Base-by-base conservation (phyloP, 2,329 filamentous ascomycete genomes). In the Calycina herbarum region DNA sequence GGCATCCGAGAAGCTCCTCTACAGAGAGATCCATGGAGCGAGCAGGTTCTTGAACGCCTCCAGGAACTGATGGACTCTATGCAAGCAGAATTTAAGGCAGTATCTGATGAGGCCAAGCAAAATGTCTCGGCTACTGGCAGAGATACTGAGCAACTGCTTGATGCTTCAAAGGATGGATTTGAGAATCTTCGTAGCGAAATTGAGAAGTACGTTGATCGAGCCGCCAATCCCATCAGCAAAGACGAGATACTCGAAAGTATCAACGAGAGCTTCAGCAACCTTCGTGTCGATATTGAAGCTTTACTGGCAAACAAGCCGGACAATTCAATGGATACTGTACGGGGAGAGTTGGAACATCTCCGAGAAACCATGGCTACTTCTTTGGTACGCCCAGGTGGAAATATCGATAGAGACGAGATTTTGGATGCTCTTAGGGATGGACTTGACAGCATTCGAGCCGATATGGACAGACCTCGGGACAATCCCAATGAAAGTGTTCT, bases 111-210 rank as follows among this genome's bases (percentile, higher is more conserved):
- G 72, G 83, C 86, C 11, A 93, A 94, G 76, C 86, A 94, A 72
- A 94, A 93, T 71, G 89, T 92, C 24, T 87, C 91, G 2, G 89
- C 90, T 68, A 92, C 88, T 71, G 92, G 90, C 51, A 85, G 88
- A 65, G 92, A 95, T 75, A 94, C 93, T 0, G 93, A 97, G 76
- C 92, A 97, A 76, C 88, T 96, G 13, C 82, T 97, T 4, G 92
- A 95, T 76, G 91, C 93, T 0, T 89, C 96, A 56, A 94, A 93
- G 71, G 92, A 96, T 74, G 93, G 93, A 0, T 83, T 97, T 15
- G 93, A 96, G 71, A 89, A 86, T 70, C 85, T 98, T 6, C 88
- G 93, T 11, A 80, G 82, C 13, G 91, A 96, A 66, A 91, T 98
- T 63, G 92, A 97, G 66, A 82, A 82, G 56, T 96, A 96, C 70